phyloP scores from a whole-genome alignment of 495 filamentous ascomycete species.

The Lineolata rhizophorae region DNA sequence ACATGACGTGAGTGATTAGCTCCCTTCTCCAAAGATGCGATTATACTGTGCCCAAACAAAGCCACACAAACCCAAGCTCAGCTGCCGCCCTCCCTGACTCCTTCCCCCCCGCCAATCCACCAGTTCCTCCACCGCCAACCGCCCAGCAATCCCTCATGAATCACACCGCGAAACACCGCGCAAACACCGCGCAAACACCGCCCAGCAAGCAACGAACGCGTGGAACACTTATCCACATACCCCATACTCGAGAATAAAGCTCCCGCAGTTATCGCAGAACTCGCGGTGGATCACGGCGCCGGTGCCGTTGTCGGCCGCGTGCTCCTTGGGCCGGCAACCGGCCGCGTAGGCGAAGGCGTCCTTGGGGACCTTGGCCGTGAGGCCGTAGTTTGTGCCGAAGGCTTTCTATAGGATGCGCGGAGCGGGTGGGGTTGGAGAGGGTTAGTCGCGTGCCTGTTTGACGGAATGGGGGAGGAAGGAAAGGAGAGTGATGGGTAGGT shows the following conservation, averaged over 20 bases:
- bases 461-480: too few species aligned
- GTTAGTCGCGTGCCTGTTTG: too few species aligned
- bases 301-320: slow-evolving; percentile 33
- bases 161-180: too few species aligned
- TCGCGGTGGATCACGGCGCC: slow-evolving; percentile 33
- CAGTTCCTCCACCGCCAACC: too few species aligned
- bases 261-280: slow-evolving; percentile 41
- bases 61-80: background rate
- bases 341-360: slow-evolving; percentile 8
- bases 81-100: too few species aligned
- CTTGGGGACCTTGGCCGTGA: slow-evolving; percentile 38
- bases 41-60: background rate
- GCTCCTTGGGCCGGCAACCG: slow-evolving; percentile 24
- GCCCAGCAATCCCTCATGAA: too few species aligned
- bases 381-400: slow-evolving; percentile 39
- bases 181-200: too few species aligned
- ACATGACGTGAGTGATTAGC: too few species aligned
- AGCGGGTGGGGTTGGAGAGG: too few species aligned
- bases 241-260: slow-evolving; percentile 40
- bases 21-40: too few species aligned
- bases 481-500: too few species aligned
- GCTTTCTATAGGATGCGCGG: slow-evolving; percentile 22
- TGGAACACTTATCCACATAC: slow-evolving; percentile 17
- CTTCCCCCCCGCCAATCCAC: too few species aligned
- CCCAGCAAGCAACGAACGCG: background rate